Base-by-base conservation (phyloP, 306 rosid genomes). In the Glycine soja region DNA sequence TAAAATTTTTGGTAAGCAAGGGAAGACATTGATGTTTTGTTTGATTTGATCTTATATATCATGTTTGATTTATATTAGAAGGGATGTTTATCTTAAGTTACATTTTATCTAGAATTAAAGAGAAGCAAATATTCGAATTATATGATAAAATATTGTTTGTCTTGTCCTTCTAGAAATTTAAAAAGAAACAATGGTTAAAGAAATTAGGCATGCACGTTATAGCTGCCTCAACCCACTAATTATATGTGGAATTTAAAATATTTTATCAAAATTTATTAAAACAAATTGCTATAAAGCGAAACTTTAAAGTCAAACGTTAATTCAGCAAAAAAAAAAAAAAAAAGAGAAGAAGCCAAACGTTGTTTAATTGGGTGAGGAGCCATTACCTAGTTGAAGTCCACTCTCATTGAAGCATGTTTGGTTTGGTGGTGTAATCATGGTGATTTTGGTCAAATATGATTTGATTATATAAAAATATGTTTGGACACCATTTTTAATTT, bases 171-270 rank as follows among this genome's bases (percentile, higher is more conserved):
- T 19, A 61, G 42, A 30, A 30, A 61, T 10, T 24, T 24, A 24
- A 61, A 24, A 59, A 24, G 36, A 18, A 57, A 16, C 12, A 8
- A 57, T 18, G 32, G 11, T 11, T 30, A 62, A 30, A 10, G 12
- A 62, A 62, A 36, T 16, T 38, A 56, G 78, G 78, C 56, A 42
- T 56, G 54, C 42, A 18, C 67, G 15, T 16, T 14, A 56, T 46
- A 57, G 18, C 67, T 2, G 5, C 40, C 24, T 15, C 8, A 12
- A 51, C 11, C 74, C 65, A n/a, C 12, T 42, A 63, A 12, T 42
- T 42, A 40, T 19, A 40, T 34, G 42, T 36, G 50, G 2, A 40
- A 7, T 38, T 66, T 11, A 52, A 52, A 77, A 16, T 40, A 19
- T 3, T 16, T 2, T 14, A 24, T 30, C 2, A 66, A 9, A 77